Base-by-base conservation (phyloP, 192 early-diverging fungal species). In the Helicostylum pulchrum region DNA sequence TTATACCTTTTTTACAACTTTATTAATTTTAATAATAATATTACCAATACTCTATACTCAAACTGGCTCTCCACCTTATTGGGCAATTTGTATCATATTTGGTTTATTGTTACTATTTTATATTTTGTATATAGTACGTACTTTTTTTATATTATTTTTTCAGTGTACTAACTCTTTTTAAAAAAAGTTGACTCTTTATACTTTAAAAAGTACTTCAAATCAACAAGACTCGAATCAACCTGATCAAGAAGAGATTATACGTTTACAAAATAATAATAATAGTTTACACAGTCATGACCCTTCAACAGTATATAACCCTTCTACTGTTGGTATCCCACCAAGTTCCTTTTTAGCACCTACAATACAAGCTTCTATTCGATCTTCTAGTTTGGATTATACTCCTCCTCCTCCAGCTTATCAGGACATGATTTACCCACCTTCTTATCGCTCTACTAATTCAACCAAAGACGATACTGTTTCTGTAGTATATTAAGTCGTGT, bases 341-440 rank as follows among this genome's bases (percentile, higher is more conserved):
- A 47, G 43, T 31, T 47, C 45, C 23, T 46, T 61, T 17, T 47
- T 47, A 48, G n/a, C 45, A 8, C 43, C 42, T 14, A 8, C 26
- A n/a, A n/a, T 44, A 11, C 59, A 61, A 20, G 43, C 43, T 1
- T 46, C 59, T 3, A 45, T 61, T 17, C 45, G 43, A 31, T 47
- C 42, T 12, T 39, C 36, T 10, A 39, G 36, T 39, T 39, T 39
- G 9, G 43, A 61, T 5, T 61, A 47, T 36, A 55, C 53, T 7
- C 53, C 23, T 15, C 59, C 59, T 6, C 59, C 59, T 45, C 59
- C 59, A 8, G 44, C 59, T 17, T 61, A 61, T 47, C 21, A 44
- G 23, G 45, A 44, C 15, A 30, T 47, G 21, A 61, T 45, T 45
- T 61, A 44, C 23, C 59, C 59, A 47, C 59, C 59, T 31, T 61